These are phyloP conservation scores for Crepidotus variabilis DNA, from an alignment of 768 basidiomycete genomes.

Conservation along the genomic window DNA sequence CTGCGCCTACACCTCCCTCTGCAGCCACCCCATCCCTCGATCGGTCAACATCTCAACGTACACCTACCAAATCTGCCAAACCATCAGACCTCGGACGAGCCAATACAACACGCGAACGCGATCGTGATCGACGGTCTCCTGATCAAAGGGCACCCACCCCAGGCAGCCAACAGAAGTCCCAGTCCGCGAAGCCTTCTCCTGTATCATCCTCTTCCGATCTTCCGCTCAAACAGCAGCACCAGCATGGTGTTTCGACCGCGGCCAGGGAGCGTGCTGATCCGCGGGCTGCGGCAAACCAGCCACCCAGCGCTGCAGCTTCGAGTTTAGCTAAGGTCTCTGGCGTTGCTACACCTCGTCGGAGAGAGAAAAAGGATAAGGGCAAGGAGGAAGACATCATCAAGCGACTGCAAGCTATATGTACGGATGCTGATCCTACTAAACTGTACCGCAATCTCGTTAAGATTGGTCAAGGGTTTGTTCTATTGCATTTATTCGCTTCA, in stretches of 20 bases:
- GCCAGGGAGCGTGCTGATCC: slow-evolving; percentile 34
- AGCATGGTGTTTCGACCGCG: slow-evolving; percentile 13
- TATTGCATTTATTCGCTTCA: slow-evolving; percentile 4
- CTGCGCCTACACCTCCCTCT: slow-evolving; percentile 71
- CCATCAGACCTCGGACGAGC: slow-evolving; percentile 55
- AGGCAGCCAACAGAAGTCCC: slow-evolving; percentile 27
- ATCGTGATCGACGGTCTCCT: slow-evolving; percentile 48
- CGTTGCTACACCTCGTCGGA: slow-evolving; percentile 77
- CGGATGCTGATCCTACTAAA: slow-evolving; percentile 94
- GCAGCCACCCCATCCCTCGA: slow-evolving; percentile 69
- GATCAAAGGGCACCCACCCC: slow-evolving; percentile 18
- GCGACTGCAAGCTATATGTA: slow-evolving; percentile 90
- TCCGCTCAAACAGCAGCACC: slow-evolving; percentile 36
- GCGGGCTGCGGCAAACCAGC: slow-evolving; percentile 35
- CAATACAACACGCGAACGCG: slow-evolving; percentile 53
- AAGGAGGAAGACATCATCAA: slow-evolving; percentile 89
- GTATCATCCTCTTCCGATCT: slow-evolving; percentile 59
- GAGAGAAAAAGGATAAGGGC: slow-evolving; percentile 82
- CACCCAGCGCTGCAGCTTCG: slow-evolving; percentile 60
- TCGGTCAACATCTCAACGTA: slow-evolving; percentile 83
- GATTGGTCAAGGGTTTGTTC: slow-evolving; percentile 92
- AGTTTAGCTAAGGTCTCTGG: slow-evolving; percentile 66
- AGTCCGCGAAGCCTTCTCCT: slow-evolving; percentile 47
- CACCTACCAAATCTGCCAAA: slow-evolving; percentile 51
- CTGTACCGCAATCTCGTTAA: slow-evolving; percentile 91